These are phyloP conservation scores for Hygrophorus russula DNA, from an alignment of 768 basidiomycete species.

Conservation along the genomic window DNA sequence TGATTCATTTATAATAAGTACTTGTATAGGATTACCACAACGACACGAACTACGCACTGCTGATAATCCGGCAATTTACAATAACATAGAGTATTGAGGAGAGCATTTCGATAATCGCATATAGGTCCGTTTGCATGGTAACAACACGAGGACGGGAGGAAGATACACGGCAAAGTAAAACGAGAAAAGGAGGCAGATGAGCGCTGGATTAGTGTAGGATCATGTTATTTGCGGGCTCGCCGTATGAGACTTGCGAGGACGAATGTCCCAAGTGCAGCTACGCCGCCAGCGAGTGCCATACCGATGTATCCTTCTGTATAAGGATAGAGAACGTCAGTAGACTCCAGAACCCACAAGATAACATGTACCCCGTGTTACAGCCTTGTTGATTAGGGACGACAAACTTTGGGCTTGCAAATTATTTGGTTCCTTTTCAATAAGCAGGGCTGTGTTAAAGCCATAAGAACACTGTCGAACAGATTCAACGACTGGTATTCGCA, in stretches of 20 bases:
- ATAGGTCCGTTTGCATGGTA: too few species aligned
- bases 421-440: constrained; percentile 85
- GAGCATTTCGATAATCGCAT: too few species aligned
- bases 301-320: constrained; percentile 91
- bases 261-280: constrained; percentile 73
- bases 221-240: constrained; percentile 55
- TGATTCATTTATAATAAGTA: too few species aligned
- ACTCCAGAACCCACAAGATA: background rate
- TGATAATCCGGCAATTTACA: too few species aligned
- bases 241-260: constrained; percentile 70
- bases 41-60: too few species aligned
- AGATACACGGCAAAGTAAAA: background rate
- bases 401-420: constrained; percentile 92
- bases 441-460: constrained; percentile 40
- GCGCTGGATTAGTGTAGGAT: constrained; percentile 7
- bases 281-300: constrained; percentile 90
- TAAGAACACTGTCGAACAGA: constrained; percentile 2
- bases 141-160: background rate
- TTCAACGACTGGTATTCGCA: constrained; percentile 26
- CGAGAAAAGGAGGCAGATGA: constrained; percentile 1
- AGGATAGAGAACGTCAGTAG: constrained; percentile 1
- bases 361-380: constrained; percentile 63
- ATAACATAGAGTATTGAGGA: too few species aligned
- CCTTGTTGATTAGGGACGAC: constrained; percentile 73
- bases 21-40: too few species aligned